phyloP scores from a whole-genome alignment of 2,329 filamentous ascomycete genomes.

The Dactylellina cionopaga region DNA sequence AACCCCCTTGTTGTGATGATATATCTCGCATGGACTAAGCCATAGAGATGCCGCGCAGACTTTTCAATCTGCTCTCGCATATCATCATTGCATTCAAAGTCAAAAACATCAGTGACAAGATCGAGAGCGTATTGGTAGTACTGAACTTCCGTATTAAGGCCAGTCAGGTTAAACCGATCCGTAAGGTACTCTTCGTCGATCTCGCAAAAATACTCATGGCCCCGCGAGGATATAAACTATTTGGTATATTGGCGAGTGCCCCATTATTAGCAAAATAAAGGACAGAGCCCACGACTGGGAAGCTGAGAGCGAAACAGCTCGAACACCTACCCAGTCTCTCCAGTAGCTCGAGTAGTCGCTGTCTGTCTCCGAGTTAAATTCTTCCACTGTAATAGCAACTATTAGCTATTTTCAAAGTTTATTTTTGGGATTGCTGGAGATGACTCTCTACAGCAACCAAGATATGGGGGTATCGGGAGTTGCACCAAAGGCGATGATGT shows the following conservation, averaged over 20 bases:
- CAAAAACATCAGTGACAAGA: conserved; percentile 96
- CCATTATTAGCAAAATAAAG: conserved; percentile 5
- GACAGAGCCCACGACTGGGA: conserved; percentile 44
- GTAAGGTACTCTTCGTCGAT: conserved; percentile 99
- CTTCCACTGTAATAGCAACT: conserved; percentile 71
- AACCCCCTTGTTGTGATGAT: conserved; percentile 94
- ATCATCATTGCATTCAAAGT: conserved; percentile 97
- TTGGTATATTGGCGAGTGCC: background rate
- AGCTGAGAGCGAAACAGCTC: conserved; percentile 7
- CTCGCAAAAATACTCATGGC: conserved; percentile 99
- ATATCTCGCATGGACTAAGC: conserved; percentile 93
- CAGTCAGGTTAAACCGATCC: conserved; percentile 96
- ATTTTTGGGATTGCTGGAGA: background rate
- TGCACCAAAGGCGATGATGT: background rate
- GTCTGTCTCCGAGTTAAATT: conserved; percentile 96
- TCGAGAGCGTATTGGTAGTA: conserved; percentile 99
- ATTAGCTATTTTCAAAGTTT: conserved; percentile 2
- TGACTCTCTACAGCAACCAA: background rate
- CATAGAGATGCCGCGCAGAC: conserved; percentile 93
- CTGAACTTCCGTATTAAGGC: conserved; percentile 94
- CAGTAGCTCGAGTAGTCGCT: conserved; percentile 99
- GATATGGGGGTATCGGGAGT: conserved; percentile 14
- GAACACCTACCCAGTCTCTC: conserved; percentile 90
- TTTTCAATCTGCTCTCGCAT: conserved; percentile 99
- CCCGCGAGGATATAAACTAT: conserved; percentile 95